These are phyloP conservation scores for Populus deltoides DNA, from an alignment of 345 rosid genomes.

Conservation along the genomic window DNA sequence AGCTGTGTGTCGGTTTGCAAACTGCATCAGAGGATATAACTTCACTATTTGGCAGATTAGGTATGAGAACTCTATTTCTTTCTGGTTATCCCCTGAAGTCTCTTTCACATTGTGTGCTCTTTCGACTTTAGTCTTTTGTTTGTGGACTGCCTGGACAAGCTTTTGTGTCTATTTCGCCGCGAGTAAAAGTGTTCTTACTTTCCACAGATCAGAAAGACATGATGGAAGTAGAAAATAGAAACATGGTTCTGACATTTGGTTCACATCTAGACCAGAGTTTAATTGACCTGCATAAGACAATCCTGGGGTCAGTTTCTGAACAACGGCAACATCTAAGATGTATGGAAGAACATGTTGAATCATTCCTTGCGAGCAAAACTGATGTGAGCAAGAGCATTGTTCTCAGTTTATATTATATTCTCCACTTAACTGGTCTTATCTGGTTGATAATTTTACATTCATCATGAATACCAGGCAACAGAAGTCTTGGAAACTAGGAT, in stretches of 20 bases:
- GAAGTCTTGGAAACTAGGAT: slow-evolving; percentile 53
- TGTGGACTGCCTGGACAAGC: background rate
- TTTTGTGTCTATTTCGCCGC: background rate
- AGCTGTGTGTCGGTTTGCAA: slow-evolving; percentile 60
- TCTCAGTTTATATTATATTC: background rate
- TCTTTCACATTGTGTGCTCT: no score
- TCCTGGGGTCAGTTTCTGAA: slow-evolving; percentile 74
- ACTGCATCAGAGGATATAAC: slow-evolving; percentile 75
- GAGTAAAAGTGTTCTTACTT: background rate
- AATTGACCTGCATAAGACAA: slow-evolving; percentile 60
- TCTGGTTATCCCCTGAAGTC: no score
- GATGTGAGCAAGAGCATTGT: slow-evolving; percentile 54
- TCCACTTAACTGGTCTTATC: background rate
- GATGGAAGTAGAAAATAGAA: slow-evolving; percentile 73
- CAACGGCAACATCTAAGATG: slow-evolving; percentile 77
- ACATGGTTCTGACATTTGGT: slow-evolving; percentile 68
- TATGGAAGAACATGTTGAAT: slow-evolving; percentile 68
- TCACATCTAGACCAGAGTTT: slow-evolving; percentile 80
- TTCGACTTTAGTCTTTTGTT: background rate
- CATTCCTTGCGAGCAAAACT: slow-evolving; percentile 66
- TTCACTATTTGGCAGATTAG: slow-evolving; percentile 66
- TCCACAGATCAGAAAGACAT: slow-evolving; percentile 63
- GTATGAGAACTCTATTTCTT: slow-evolving; percentile 24
- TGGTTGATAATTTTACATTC: no score
- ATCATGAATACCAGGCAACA: slow-evolving; percentile 54